Base-by-base conservation (phyloP, 352 stramenopile genomes). In the Pythium utonaiense region DNA sequence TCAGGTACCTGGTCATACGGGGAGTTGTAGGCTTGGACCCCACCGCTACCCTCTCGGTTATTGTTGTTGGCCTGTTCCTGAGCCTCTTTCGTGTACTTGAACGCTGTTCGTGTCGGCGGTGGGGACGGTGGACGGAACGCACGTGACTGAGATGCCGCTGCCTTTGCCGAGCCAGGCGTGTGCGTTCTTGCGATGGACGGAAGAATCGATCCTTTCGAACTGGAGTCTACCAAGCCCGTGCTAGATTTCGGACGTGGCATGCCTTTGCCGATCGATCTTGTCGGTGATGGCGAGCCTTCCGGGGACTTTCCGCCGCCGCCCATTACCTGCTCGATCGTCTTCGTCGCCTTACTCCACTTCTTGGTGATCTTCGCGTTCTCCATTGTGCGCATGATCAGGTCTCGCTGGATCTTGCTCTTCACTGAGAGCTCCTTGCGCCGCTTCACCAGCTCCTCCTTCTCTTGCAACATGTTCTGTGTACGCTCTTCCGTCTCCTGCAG, bases 321-420 rank as follows among this genome's bases (percentile, higher is more conserved):
- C 1, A 92, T 80, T 36, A 91, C 82, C 36, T 89, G 76, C 56
- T 83, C 79, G 33, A 93, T 89, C 10, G 76, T 89, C 57, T 90
- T 90, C 34, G 78, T 86, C 12, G 84, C 81, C 63, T 91, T 70
- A 49, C 74, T 78, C 84, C 84, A 93, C 54, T 91, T 90, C 60
- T 93, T 93, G n/a, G 84, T 93, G 70, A 91, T 88, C 66, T 90
- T 92, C 62, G 91, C 84, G 30, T 83, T 80, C 61, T 96, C 87
- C 84, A 97, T 96, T 3, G 88, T 93, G 34, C 80, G 71, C 67
- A 95, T 76, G 59, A 97, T 95, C 12, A 85, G 28, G 62, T 97
- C 88, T 41, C 88, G 87, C 69, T 96, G 84, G 60, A 96, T 91
- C 62, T 96, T 96, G 38, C 78, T 78, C 62, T 92, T 71, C 21